Evolutionary conservation across 257 asterid species (phyloP), one percentile per base, ranked within the genome.

Genomic region (Solanum paucissectum): DNA sequence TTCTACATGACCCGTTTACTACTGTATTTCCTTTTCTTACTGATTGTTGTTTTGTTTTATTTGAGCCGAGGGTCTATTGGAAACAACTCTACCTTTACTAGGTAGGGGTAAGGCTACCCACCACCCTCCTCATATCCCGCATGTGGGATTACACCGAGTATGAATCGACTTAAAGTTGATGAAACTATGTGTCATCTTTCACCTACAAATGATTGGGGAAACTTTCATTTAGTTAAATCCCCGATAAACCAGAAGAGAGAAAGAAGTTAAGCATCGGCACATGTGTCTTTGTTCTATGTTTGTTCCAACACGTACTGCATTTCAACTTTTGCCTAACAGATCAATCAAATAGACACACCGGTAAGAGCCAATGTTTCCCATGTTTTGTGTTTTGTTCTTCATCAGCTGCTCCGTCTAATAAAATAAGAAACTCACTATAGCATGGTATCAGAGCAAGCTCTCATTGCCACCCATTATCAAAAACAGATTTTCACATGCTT

Each of bases 1-100:
- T 64, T 64, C 72, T n/a, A 64, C 33, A n/a, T 10, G 72, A 0
- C 0, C 0, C 72, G 0, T n/a, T 64, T 11, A 64, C 18, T 64
- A n/a, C 16, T 64, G 8, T 64, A n/a, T n/a, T 64, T 64, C 16
- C 33, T n/a, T 64, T 64, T 11, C 32, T n/a, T n/a, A 64, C 33
- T 64, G 33, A 0, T 64, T n/a, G 33, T 64, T 64, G 16, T 60
- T 21, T 6, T 7, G 66, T 58, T 21, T 64, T 25, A n/a, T 2
- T 64, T n/a, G 33, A 64, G 33, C 18, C 0, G 16, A n/a, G 72
- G 72, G 33, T 64, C 33, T n/a, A 64, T 64, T 0, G 4, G 72
- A 12, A 64, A 64, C 13, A 9, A n/a, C 0, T 64, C 7, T n/a
- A n/a, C 16, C 72, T 64, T 64, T 0, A 64, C 33, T 64, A 11